Conservation (phyloP, 108 stramenopile genomes). For the Heterococcus sp. region DNA sequence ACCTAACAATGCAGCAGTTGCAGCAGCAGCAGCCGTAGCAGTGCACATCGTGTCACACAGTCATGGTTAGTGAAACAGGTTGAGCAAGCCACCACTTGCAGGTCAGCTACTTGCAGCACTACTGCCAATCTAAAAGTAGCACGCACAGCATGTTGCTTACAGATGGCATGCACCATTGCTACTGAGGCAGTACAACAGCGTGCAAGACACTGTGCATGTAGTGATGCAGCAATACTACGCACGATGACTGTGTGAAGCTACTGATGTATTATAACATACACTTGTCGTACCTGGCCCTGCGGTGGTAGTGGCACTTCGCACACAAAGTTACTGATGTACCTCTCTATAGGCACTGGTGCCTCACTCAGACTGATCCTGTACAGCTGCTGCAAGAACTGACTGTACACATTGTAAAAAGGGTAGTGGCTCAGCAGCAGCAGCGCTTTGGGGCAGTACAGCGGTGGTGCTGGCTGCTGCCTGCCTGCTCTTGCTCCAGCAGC, state of each 20-base stretch:
- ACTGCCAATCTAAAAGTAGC: too few relatives aligned
- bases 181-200: neutral
- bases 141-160: too few relatives aligned
- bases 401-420: conserved; percentile 73
- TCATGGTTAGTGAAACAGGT: too few relatives aligned
- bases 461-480: neutral
- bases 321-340: conserved; percentile 78
- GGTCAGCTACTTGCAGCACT: too few relatives aligned
- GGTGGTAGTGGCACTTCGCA: conserved; percentile 80
- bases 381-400: conserved; percentile 64
- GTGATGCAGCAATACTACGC: too few relatives aligned
- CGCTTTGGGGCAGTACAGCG: conserved; percentile 72
- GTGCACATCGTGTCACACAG: too few relatives aligned
- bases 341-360: conserved; percentile 83
- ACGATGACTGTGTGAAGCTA: conserved; percentile 8
- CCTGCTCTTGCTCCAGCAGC: neutral
- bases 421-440: conserved; percentile 78
- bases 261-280: conserved; percentile 50
- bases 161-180: too few relatives aligned
- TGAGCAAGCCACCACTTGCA: too few relatives aligned
- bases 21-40: neutral
- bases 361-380: conserved; percentile 73
- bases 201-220: neutral
- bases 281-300: conserved; percentile 58
- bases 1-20: too few relatives aligned